Base-by-base conservation (phyloP, 2,329 filamentous ascomycete genomes). In the Microascus cirrosus region DNA sequence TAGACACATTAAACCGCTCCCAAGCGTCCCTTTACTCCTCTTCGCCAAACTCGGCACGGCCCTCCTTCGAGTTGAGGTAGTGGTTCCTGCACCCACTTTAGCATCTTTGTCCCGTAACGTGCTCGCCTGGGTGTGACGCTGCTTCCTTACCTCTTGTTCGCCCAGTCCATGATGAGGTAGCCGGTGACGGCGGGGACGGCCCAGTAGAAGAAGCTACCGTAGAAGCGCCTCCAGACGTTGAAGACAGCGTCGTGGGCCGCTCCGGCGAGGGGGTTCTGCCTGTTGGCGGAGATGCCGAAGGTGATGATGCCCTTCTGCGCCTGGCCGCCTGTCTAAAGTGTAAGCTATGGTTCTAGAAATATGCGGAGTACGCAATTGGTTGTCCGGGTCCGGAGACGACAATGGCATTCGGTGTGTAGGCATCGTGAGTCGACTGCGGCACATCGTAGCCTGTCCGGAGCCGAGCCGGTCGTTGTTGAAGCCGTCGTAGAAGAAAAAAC, bases 141-240 rank as follows among this genome's bases (percentile, higher is more conserved):
- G 1, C 5, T 22, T 24, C 76, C 85, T 66, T 82, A 97, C 94
- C 85, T 84, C 77, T 96, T 86, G 68, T 83, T 86, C 64, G 94
- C 93, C 94, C 94, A 99, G 71, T 88, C 76, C 86, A 97, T 89
- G 64, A 84, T 70, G 70, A 85, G 84, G 78, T 97, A 99, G 64
- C 82, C 91, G 65, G 80, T 73, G 63, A 94, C 67, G 65, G 96
- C 76, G 45, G 92, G 87, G 60, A 94, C 89, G 28, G 86, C 81
- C 74, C 92, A 85, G 82, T 92, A 99, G 66, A 97, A 84, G 65
- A 95, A 84, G 80, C 97, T 94, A 66, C 81, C 74, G 72, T 85
- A 86, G 76, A 87, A 89, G 68, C 94, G 85, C 74, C 94, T 86
- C 82, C 88, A 95, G 67, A 84, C 86, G 83, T 99, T 99, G 86